Percentiles rank a stretch among this genome's conserved stretches.
Conservation (phyloP, 768 basidiomycete species). For the Sutorius australiensis region DNA sequence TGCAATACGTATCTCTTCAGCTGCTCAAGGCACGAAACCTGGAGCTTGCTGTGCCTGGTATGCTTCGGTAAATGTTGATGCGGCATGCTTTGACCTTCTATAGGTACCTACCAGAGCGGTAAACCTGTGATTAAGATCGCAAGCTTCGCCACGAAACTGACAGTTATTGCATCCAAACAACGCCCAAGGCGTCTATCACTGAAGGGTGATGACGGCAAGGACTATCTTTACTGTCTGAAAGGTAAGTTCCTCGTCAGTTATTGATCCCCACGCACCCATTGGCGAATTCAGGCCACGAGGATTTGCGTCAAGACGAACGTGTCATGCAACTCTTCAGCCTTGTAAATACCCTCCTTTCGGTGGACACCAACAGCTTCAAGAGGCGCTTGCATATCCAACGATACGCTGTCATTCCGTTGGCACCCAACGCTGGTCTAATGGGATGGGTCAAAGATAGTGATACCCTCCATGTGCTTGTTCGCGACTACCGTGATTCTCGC, state of each 20-base stretch:
- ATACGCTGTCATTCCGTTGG: constrained; percentile 89
- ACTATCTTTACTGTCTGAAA: constrained; percentile 90
- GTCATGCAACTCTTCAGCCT: constrained; percentile 99
- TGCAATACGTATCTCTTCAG: constrained; percentile 96
- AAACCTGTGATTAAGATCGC: constrained; percentile 76
- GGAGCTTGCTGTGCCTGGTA: constrained; percentile 94
- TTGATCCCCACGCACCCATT: neutral
- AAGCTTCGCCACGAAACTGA: constrained; percentile 84
- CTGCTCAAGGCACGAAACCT: constrained; percentile 85
- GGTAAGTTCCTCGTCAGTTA: constrained; percentile 40
- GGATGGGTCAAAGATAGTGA: constrained; percentile 97
- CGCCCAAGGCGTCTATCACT: constrained; percentile 85
- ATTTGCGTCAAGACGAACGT: constrained; percentile 96
- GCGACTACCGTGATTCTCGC: constrained; percentile 92
- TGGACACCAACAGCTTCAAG: constrained; percentile 95
- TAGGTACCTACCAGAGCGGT: constrained; percentile 91
- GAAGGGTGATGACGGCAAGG: constrained; percentile 87
- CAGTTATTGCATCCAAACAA: constrained; percentile 96
- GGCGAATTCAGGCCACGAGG: constrained; percentile 77
- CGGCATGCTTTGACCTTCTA: neutral
- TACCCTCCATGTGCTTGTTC: constrained; percentile 92
- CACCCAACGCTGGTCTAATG: constrained; percentile 89
- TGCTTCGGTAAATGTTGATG: neutral
- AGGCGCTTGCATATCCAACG: constrained; percentile 91
- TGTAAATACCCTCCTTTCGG: constrained; percentile 89